Base-by-base conservation (phyloP, 441 rosid species). In the Daphne laureola region DNA sequence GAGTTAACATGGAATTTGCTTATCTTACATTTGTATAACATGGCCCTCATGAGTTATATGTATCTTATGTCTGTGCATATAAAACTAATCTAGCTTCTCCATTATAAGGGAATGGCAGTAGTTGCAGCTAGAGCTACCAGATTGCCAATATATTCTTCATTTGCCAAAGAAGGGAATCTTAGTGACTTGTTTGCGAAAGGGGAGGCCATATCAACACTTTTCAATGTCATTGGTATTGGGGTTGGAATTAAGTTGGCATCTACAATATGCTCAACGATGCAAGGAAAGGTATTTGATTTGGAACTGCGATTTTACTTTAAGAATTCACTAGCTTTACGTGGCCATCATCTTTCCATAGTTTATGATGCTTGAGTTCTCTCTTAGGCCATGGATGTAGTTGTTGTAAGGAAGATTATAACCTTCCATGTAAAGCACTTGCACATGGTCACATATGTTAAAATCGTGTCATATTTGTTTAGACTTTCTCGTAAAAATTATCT, bases 51-150 rank as follows among this genome's bases (percentile, higher is more conserved):
- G 25, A 31, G 38, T 31, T 31, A 31, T 31, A 31, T 7, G 38
- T 9, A 6, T 31, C 8, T 31, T 8, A 5, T 31, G 11, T 31
- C 11, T 31, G 38, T 31, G 38, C 38, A 9, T 31, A 31, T 31
- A 31, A 31, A 31, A 31, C 38, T 31, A 31, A 31, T 21, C 38
- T 31, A 4, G 55, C 38, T 44, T 41, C 65, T 65, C 43, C 52
- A 58, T 57, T 43, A 49, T 45, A 65, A 89, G 97, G 98, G 97
- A 58, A 93, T 93, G 89, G 98, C 97, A 27, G 84, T 82, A 44
- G 98, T 93, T 65, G 98, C 97, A 8, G 96, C 98, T 49, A 76
- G 98, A 67, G 97, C 98, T 35, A 92, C 98, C 50, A 78, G 98
- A 63, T 77, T 87, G 51, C 97, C 97, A 1, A 86, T 89, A 51